Evolutionary conservation across 257 asterid genomes (phyloP), one percentile per base, ranked within the genome.

Genomic region (Voacanga thouarsii): DNA sequence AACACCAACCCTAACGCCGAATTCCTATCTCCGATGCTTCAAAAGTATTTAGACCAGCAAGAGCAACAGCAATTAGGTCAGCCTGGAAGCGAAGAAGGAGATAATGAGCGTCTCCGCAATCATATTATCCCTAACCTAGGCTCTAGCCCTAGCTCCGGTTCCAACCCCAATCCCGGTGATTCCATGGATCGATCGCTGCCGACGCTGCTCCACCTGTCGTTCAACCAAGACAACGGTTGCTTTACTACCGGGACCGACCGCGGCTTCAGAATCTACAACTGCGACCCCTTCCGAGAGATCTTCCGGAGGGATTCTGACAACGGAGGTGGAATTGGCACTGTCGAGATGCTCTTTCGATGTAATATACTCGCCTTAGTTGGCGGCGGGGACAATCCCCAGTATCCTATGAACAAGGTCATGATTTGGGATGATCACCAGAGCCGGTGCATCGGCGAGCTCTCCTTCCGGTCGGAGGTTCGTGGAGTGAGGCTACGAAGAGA

Each of bases 361-460:
- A 95, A 92, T 65, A 92, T 95, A 47, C 86, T 92, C 11, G 96
- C 98, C 1, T 73, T 95, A 10, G 97, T 92, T 12, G 99, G 99
- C 28, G 97, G 99, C 5, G 96, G 95, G 37, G 90, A 91, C 19
- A 82, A 90, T 30, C 94, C 98, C 12, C 96, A 91, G 86, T 91
- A 91, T 82, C 97, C 97, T 0, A 80, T 87, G 18, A 94, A 91
- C 49, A 94, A 94, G 87, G 98, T 94, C 49, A 94, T 94, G 99
- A 92, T 94, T 69, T 94, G 99, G 99, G 98, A 94, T 77, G 98
- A 94, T 83, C 96, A 92, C 75, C 95, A 90, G 78, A 84, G 90
- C 64, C 85, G 94, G 26, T 94, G 99, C 77, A 92, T 92, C 8
- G 99, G 96, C 19, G 97, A 94, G 72, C 82, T 94, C 0, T 88